Percentiles rank a stretch among this genome's conserved stretches.
Conservation (phyloP, 495 filamentous ascomycete species). For the Bacidia rubella region DNA sequence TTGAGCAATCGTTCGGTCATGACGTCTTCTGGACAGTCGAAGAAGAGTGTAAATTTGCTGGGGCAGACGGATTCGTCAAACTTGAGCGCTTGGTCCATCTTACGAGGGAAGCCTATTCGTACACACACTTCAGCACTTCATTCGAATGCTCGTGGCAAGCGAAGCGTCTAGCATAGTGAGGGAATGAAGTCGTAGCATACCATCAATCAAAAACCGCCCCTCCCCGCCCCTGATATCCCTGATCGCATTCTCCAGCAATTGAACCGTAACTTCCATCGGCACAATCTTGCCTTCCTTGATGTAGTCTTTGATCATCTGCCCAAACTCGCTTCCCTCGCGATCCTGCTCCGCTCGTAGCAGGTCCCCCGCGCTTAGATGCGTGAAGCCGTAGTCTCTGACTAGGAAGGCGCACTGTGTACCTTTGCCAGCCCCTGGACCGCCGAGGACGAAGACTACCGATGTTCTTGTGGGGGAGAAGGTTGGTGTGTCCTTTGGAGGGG, state of each 20-base stretch:
- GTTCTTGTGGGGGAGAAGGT: conserved; percentile 69
- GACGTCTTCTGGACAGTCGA: conserved; percentile 76
- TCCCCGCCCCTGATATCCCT: conserved; percentile 28
- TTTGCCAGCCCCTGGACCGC: conserved; percentile 43
- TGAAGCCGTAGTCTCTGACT: conserved; percentile 81
- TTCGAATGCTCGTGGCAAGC: too few relatives aligned
- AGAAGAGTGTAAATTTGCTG: conserved; percentile 73
- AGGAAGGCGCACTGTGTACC: conserved; percentile 75
- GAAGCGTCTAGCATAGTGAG: too few relatives aligned
- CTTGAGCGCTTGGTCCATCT: conserved; percentile 89
- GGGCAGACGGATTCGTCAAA: conserved; percentile 85
- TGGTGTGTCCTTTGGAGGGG: conserved; percentile 42
- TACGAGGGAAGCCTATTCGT: conserved; percentile 68
- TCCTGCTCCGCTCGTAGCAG: conserved; percentile 87
- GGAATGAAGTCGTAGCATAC: conserved; percentile 14
- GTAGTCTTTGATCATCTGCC: conserved; percentile 74
- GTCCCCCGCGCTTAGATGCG: conserved; percentile 85
- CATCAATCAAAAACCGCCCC: conserved; percentile 72
- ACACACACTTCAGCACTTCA: not conserved
- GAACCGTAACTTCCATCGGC: conserved; percentile 96
- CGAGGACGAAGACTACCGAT: conserved; percentile 62
- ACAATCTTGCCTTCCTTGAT: conserved; percentile 92
- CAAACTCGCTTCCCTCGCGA: conserved; percentile 71
- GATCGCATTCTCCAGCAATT: conserved; percentile 87
- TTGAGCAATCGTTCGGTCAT: conserved; percentile 75